Evolutionary conservation across 306 rosid species (phyloP).

Genomic region (Spatholobus suberectus): DNA sequence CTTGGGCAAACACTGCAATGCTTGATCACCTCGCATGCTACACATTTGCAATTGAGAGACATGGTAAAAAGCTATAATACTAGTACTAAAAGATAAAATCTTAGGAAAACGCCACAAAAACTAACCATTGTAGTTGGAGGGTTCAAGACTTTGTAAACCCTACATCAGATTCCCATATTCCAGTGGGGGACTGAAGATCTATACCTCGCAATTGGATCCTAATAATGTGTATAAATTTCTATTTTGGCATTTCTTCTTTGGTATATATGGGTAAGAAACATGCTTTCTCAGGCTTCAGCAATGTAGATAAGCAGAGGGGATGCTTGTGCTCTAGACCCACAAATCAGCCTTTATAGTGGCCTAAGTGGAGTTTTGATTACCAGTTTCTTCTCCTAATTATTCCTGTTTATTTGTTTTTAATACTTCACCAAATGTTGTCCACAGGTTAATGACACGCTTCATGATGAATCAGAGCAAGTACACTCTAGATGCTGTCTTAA

Average conservation of each 20-base stretch:
- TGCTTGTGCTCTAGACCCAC: background rate
- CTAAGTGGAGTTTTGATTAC: background rate
- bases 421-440: slow-evolving; percentile 5
- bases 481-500: slow-evolving; percentile 70
- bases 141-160: background rate
- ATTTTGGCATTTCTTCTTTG: background rate
- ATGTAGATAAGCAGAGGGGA: background rate
- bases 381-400: background rate
- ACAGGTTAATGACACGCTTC: slow-evolving; percentile 91
- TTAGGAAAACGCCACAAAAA: background rate
- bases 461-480: slow-evolving; percentile 81
- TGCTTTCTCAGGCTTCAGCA: background rate
- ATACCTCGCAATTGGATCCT: background rate
- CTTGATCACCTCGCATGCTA: no score
- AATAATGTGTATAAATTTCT: background rate
- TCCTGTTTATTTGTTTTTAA: background rate
- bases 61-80: background rate
- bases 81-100: background rate
- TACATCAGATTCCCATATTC: background rate
- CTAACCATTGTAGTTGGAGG: background rate
- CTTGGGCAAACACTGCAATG: background rate
- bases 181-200: background rate
- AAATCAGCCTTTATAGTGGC: background rate
- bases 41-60: background rate
- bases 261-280: background rate